Evolutionary conservation across 169 alveolate genomes (phyloP).

Genomic region (Blepharisma undulans): DNA sequence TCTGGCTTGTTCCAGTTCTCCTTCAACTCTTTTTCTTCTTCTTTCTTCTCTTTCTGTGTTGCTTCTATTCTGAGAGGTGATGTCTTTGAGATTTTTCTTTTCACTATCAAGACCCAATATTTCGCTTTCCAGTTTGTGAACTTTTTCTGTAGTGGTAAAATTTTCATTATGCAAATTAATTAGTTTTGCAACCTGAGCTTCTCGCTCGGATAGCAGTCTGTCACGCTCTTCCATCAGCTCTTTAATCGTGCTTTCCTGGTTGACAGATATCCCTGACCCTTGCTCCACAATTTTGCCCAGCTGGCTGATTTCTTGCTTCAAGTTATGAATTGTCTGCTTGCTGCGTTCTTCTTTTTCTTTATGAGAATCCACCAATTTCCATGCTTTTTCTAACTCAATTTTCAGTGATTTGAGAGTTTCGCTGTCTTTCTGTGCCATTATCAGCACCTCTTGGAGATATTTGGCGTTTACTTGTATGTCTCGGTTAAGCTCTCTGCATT

Average conservation of each 20-base stretch:
- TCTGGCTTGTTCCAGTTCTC: conserved; percentile 59
- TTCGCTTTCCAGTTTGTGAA: conserved; percentile 63
- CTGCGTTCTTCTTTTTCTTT: conserved; percentile 78
- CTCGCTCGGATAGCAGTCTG: conserved; percentile 49
- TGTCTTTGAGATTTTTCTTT: conserved; percentile 63
- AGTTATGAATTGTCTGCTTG: conserved; percentile 65
- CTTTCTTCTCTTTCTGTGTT: conserved; percentile 73
- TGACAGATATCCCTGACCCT: conserved; percentile 75
- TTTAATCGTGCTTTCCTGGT: conserved; percentile 69
- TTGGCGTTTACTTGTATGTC: conserved; percentile 81
- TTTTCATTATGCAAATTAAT: conserved; percentile 40
- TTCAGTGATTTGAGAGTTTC: conserved; percentile 61
- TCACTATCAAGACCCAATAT: conserved; percentile 55
- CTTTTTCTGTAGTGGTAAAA: conserved; percentile 43
- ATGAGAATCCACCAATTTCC: conserved; percentile 79
- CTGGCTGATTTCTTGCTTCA: conserved; percentile 67
- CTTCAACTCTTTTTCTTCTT: conserved; percentile 67
- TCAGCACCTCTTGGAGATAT: conserved; percentile 77
- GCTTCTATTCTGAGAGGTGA: conserved; percentile 58
- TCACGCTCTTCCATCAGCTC: conserved; percentile 65
- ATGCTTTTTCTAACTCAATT: conserved; percentile 82
- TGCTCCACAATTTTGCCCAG: conserved; percentile 69
- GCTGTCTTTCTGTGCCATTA: conserved; percentile 83
- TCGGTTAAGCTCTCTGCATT: conserved; percentile 74
- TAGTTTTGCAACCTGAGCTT: conserved; percentile 39